Conservation (phyloP, 495 filamentous ascomycete species). For the Cercophora newfieldiana region DNA sequence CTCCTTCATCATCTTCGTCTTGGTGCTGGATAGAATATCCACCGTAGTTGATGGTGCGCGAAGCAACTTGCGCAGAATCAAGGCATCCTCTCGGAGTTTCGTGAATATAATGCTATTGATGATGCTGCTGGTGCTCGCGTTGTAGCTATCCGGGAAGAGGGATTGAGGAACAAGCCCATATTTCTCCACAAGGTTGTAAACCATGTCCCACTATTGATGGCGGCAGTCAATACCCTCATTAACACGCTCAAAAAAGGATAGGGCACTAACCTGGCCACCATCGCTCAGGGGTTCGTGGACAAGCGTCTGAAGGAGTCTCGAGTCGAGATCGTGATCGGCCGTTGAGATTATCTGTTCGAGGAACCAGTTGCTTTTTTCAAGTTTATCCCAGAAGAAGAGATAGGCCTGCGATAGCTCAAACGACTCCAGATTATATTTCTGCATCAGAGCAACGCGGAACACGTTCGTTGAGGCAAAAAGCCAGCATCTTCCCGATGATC, state of each 20-base stretch:
- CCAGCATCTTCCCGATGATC: conserved; percentile 80
- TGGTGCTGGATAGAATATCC: conserved; percentile 47
- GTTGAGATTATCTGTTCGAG: conserved; percentile 79
- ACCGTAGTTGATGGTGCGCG: conserved; percentile 29
- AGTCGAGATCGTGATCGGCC: conserved; percentile 63
- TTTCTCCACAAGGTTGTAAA: conserved; percentile 79
- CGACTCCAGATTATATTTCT: conserved; percentile 70
- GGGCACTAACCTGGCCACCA: conserved; percentile 65
- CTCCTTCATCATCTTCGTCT: conserved; percentile 72
- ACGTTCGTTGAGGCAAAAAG: conserved; percentile 86
- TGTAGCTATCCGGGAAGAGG: conserved; percentile 77
- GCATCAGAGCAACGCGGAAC: conserved; percentile 81
- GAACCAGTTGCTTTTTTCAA: conserved; percentile 90
- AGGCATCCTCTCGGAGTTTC: conserved; percentile 81
- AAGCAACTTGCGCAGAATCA: conserved; percentile 60
- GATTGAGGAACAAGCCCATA: conserved; percentile 80
- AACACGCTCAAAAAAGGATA: no score
- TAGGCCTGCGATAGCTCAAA: conserved; percentile 86
- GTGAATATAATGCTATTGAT: conserved; percentile 78
- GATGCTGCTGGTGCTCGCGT: conserved; percentile 64
- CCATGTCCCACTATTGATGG: conserved; percentile 71
- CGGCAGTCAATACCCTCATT: not conserved
- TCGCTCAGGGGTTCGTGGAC: conserved; percentile 68
- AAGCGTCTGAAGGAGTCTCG: conserved; percentile 66
- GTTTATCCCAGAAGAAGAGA: conserved; percentile 93